A percentile compares a stretch with the other conserved stretches of the same genome.
Evolutionary conservation across 2,329 filamentous ascomycete species (phyloP).

Genomic region (Hypoxylon sp.): DNA sequence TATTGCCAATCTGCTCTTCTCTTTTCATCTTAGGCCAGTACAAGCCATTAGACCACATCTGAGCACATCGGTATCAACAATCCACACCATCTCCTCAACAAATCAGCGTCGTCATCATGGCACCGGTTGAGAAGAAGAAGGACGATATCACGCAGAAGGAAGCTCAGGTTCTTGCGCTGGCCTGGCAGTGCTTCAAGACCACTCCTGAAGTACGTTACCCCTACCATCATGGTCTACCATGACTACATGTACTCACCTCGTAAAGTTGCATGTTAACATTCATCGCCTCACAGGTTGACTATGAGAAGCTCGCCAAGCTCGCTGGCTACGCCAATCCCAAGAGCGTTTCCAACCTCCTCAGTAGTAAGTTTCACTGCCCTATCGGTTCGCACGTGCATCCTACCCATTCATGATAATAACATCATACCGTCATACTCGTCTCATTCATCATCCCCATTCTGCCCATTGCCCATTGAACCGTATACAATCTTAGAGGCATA

Average conservation of each 20-base stretch:
- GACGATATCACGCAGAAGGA: conserved; percentile 42
- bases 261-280: conserved; percentile 15
- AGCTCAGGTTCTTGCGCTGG: conserved; percentile 32
- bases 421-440: neutral
- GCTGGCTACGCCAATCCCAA: conserved; percentile 41
- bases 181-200: conserved; percentile 42
- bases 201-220: conserved; percentile 38
- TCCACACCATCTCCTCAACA: neutral
- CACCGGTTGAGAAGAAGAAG: conserved; percentile 28
- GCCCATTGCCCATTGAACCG: neutral
- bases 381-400: neutral
- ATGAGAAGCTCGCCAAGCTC: conserved; percentile 42
- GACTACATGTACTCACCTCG: neutral
- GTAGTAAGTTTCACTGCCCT: conserved; percentile 31
- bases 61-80: neutral
- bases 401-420: neutral
- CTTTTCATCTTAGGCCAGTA: neutral
- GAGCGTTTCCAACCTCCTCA: conserved; percentile 36
- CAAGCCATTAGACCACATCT: neutral
- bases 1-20: neutral
- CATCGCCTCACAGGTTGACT: conserved; percentile 36
- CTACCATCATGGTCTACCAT: neutral
- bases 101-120: conserved; percentile 24
- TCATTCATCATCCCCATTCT: neutral
- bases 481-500: neutral